Evolutionary conservation across 2,329 filamentous ascomycete species (phyloP), one percentile per base, ranked within the genome.

Genomic region (Aureobasidium sp.): DNA sequence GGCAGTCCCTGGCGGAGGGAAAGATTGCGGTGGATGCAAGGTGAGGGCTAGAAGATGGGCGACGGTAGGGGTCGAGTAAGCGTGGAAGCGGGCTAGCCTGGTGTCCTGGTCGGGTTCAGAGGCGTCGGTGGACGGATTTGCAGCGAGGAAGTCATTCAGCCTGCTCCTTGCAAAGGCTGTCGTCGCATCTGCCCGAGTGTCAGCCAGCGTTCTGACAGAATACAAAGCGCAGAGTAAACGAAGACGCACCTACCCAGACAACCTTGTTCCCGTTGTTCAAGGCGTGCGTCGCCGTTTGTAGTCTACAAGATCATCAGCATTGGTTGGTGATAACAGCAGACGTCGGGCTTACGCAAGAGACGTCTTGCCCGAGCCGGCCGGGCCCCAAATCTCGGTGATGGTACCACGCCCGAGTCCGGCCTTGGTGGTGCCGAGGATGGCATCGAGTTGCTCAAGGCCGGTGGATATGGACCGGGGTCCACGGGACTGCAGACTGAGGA

Each of bases 381-480:
- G 90, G 0, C 93, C 93, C 82, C 89, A 95, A 53, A 96, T 76
- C 73, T 97, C 93, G 3, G 88, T 89, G 43, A 96, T 80, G 71
- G 90, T 88, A 15, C 91, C 90, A 60, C 85, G 83, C 62, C 81
- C 81, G 50, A 95, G 78, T 4, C 90, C 91, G 19, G 81, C 79
- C 31, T 61, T 64, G 65, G 60, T 68, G 65, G 45, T 66, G 33
- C 61, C 64, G 17, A 78, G 71, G 8, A 75, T 65, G 27, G 65
- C 71, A 68, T 84, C 78, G 42, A 84, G 75, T 58, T 73, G 74
- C 42, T 68, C 37, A 15, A 83, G 69, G 21, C 80, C 79, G 10
- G 79, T 82, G 3, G 73, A 70, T 15, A 79, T 69, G n/a, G 70
- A 67, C 57, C 77, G 78, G 15, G 75, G 74, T 19, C 77, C 73